Conservation (phyloP, 2,329 filamentous ascomycete genomes). For the Cordyceps cateniannulata region DNA sequence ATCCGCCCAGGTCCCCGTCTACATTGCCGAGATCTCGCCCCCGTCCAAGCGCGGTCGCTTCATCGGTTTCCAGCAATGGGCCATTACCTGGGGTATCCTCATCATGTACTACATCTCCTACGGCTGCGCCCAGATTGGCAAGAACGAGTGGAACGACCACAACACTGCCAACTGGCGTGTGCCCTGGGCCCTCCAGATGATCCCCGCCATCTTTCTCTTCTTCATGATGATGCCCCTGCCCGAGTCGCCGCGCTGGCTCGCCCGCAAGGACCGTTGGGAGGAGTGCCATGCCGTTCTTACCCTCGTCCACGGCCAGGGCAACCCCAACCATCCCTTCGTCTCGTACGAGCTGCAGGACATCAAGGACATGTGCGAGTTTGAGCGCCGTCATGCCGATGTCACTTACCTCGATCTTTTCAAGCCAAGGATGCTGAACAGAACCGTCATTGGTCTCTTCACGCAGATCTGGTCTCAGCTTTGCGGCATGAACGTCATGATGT, state of each 20-base stretch:
- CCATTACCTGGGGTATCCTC: slow-evolving; percentile 61
- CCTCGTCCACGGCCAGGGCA: slow-evolving; percentile 60
- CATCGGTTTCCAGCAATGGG: slow-evolving; percentile 67
- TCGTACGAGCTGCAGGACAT: slow-evolving; percentile 65
- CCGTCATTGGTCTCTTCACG: slow-evolving; percentile 42
- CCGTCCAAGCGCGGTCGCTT: slow-evolving; percentile 55
- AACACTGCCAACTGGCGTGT: slow-evolving; percentile 54
- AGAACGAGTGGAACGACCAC: slow-evolving; percentile 22
- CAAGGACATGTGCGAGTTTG: slow-evolving; percentile 65
- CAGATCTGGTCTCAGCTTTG: slow-evolving; percentile 53
- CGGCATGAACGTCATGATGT: slow-evolving; percentile 57
- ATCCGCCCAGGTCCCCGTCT: slow-evolving; percentile 64
- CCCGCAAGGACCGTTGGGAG: slow-evolving; percentile 53
- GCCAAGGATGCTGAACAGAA: slow-evolving; percentile 55
- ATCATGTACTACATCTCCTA: slow-evolving; percentile 66
- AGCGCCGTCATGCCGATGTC: slow-evolving; percentile 61
- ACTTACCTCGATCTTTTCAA: slow-evolving; percentile 66
- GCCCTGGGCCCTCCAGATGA: slow-evolving; percentile 60
- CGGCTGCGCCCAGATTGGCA: slow-evolving; percentile 53
- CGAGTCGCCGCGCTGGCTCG: slow-evolving; percentile 59
- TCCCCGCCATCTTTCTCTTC: slow-evolving; percentile 55
- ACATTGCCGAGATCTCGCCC: slow-evolving; percentile 57
- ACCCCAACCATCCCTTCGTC: slow-evolving; percentile 60
- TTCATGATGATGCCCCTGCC: slow-evolving; percentile 53
- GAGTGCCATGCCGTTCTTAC: slow-evolving; percentile 46